Conservation (phyloP, 2,329 filamentous ascomycete species). For the Stagonosporopsis tanaceti region DNA sequence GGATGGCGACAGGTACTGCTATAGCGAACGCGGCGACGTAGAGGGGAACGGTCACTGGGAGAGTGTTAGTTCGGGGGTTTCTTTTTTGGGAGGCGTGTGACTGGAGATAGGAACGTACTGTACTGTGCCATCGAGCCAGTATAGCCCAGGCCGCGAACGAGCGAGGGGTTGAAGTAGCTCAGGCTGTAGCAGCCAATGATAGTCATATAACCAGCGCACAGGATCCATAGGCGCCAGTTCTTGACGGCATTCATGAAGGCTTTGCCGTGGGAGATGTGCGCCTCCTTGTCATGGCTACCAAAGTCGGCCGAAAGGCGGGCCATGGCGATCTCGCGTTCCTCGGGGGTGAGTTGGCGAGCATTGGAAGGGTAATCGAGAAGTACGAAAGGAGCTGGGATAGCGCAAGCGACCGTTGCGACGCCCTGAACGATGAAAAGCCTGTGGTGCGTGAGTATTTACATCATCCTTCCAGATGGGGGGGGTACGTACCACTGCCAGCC, state of each 20-base stretch:
- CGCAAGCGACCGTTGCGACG: constrained; percentile 31
- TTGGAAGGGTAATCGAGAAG: constrained; percentile 42
- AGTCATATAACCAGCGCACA: constrained; percentile 36
- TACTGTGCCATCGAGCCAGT: constrained; percentile 31
- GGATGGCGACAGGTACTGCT: constrained; percentile 32
- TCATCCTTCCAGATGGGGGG: not conserved
- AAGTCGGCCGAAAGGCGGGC: constrained; percentile 33
- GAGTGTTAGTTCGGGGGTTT: not conserved
- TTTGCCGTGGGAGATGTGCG: constrained; percentile 27
- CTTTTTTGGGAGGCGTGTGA: too few relatives aligned
- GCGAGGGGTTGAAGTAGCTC: constrained; percentile 34
- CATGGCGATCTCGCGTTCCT: constrained; percentile 52
- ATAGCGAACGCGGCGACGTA: constrained; percentile 34
- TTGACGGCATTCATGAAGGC: constrained; percentile 30
- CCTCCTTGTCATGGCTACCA: constrained; percentile 26
- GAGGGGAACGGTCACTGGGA: constrained; percentile 30
- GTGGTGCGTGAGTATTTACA: not conserved
- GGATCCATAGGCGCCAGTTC: constrained; percentile 36
- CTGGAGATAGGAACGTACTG: not conserved
- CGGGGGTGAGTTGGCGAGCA: constrained; percentile 53
- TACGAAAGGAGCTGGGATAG: constrained; percentile 34
- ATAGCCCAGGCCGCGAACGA: constrained; percentile 33
- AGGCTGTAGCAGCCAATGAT: constrained; percentile 39
- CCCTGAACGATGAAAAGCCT: constrained; percentile 39
- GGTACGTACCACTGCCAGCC: constrained; percentile 32